These are phyloP conservation scores for Metarhizium sp. DNA, from an alignment of 2,329 filamentous ascomycete species.

Conservation along the genomic window DNA sequence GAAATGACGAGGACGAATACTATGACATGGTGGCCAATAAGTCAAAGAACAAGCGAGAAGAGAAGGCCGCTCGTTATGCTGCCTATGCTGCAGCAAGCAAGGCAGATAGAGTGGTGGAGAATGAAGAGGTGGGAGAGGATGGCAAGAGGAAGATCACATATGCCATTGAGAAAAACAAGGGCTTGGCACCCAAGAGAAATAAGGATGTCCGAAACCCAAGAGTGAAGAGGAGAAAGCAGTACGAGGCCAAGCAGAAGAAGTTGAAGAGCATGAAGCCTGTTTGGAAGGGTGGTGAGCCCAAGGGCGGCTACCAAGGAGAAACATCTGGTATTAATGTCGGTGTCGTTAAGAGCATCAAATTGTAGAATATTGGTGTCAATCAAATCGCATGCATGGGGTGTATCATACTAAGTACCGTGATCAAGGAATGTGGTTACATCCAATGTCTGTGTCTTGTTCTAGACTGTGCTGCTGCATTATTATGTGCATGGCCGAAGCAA, in stretches of 20 bases:
- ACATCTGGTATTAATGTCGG: slow-evolving; percentile 91
- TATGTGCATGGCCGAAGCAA: background rate
- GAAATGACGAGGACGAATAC: slow-evolving; percentile 62
- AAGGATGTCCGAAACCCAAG: slow-evolving; percentile 93
- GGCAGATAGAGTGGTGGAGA: slow-evolving; percentile 52
- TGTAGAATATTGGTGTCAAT: slow-evolving; percentile 38
- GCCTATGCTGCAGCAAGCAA: slow-evolving; percentile 53
- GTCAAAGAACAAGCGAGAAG: slow-evolving; percentile 62
- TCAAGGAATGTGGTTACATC: background rate
- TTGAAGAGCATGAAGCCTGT: slow-evolving; percentile 74
- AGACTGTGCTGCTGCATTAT: background rate
- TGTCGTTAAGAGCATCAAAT: slow-evolving; percentile 85
- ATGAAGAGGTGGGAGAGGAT: slow-evolving; percentile 64
- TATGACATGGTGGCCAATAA: slow-evolving; percentile 77
- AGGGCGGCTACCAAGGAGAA: slow-evolving; percentile 83
- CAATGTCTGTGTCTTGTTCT: too few relatives aligned
- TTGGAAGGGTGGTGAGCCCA: slow-evolving; percentile 78
- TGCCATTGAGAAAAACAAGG: slow-evolving; percentile 96
- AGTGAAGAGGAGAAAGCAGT: slow-evolving; percentile 98
- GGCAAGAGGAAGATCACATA: slow-evolving; percentile 91
- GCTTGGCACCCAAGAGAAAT: slow-evolving; percentile 76
- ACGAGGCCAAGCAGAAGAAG: slow-evolving; percentile 96
- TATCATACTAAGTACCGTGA: too few relatives aligned
- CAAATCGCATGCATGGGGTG: background rate
- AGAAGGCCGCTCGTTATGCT: slow-evolving; percentile 51